phyloP scores from a whole-genome alignment of 768 basidiomycete species.

The Suillus subalutaceus region DNA sequence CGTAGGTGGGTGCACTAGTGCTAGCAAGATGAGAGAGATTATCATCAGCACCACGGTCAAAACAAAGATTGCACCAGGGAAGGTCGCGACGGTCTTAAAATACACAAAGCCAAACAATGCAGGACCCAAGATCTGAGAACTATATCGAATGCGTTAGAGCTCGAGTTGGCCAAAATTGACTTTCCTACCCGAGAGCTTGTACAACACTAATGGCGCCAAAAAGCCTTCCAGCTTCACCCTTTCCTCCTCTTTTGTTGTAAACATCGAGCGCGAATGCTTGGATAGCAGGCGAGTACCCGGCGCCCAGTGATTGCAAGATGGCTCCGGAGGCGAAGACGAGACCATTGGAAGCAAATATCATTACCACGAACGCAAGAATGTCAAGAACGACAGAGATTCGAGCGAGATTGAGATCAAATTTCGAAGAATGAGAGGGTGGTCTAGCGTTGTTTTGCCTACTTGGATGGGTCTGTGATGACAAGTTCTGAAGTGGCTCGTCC shows the following conservation, averaged over 20 bases:
- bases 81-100: slow-evolving; percentile 66
- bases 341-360: slow-evolving; percentile 51
- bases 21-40: slow-evolving; percentile 48
- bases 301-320: slow-evolving; percentile 56
- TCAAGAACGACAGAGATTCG: slow-evolving; percentile 65
- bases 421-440: slow-evolving; percentile 38
- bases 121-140: slow-evolving; percentile 72
- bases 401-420: slow-evolving; percentile 73
- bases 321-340: slow-evolving; percentile 53
- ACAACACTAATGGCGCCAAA: slow-evolving; percentile 83
- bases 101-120: slow-evolving; percentile 73
- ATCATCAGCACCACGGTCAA: slow-evolving; percentile 45
- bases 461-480: slow-evolving; percentile 12
- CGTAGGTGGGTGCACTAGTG: slow-evolving; percentile 47
- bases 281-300: slow-evolving; percentile 65
- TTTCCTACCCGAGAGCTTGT: slow-evolving; percentile 61
- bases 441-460: slow-evolving; percentile 3
- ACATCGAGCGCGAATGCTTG: slow-evolving; percentile 75
- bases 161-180: not conserved
- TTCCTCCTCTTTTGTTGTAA: slow-evolving; percentile 53
- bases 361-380: slow-evolving; percentile 48
- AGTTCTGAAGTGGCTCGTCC: slow-evolving; percentile 22
- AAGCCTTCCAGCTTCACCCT: slow-evolving; percentile 66
- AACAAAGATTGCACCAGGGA: slow-evolving; percentile 72
- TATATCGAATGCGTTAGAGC: slow-evolving; percentile 26